Base-by-base conservation (phyloP, 192 early-diverging fungal genomes). In the Coemansia sp. region DNA sequence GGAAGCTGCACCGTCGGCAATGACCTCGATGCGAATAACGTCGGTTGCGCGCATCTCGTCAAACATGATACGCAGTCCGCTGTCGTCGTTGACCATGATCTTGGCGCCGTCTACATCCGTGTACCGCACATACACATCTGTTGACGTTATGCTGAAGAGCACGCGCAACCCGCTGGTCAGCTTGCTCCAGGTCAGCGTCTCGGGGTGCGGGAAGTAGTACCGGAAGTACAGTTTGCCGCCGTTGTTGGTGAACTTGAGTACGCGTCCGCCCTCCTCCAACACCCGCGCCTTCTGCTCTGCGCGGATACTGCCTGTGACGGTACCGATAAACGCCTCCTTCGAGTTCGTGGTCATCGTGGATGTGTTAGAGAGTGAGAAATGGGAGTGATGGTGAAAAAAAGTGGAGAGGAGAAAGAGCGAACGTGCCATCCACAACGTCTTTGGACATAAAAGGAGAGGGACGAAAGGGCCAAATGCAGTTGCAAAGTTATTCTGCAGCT, bases 161-260 rank as follows among this genome's bases (percentile, higher is more conserved):
- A 80, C 73, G 2, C 78, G 78, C 52, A 80, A 61, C 2, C 78
- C 78, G 66, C 55, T 67, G 43, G 52, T 63, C 60, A 80, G 59
- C 61, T 69, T 74, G 67, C 62, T 72, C 78, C 78, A 80, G 8
- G 69, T 80, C 26, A 80, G 66, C 22, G 32, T 46, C 19, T 74
- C 66, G 8, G 78, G 78, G 55, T 75, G 62, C 16, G 72, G 73
- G 46, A 80, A 80, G 66, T 69, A 80, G 67, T 80, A 80, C 41
- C 78, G 63, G 58, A 80, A 80, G 61, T 80, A 80, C 49, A 80
- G 63, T 45, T 76, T 66, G 55, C 78, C 78, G 26, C 78, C 78
- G 52, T 75, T 71, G 40, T 76, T 76, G 36, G 78, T 81, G 61
- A 81, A 81, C 70, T 81, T 81, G 47, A 81, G 69, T 22, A 81